A percentile compares a stretch with the other conserved stretches of the same genome.
phyloP scores from a whole-genome alignment of 2,329 filamentous ascomycete genomes.

The Hypoxylon sp. region DNA sequence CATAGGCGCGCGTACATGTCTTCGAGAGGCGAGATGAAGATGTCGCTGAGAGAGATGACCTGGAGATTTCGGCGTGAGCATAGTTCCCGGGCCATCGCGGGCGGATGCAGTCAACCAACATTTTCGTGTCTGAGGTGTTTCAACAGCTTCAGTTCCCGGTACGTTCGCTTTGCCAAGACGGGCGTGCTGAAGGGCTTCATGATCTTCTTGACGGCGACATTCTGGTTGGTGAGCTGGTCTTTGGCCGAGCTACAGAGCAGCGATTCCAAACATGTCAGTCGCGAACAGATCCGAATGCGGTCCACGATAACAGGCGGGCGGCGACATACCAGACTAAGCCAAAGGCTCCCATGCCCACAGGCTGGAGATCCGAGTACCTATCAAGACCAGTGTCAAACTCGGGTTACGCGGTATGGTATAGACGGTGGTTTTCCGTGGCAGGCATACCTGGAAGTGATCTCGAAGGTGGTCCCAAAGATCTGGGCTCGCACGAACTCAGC shows the following conservation, averaged over 20 bases:
- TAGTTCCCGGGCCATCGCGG: constrained; percentile 10
- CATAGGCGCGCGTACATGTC: constrained; percentile 77
- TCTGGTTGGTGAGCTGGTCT: constrained; percentile 95
- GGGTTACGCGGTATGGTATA: constrained; percentile 22
- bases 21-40: constrained; percentile 98
- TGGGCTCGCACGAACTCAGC: constrained; percentile 99
- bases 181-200: constrained; percentile 99
- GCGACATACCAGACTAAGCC: constrained; percentile 88
- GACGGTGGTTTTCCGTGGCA: constrained; percentile 11
- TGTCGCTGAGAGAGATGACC: constrained; percentile 98
- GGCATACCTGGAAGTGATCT: constrained; percentile 94
- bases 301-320: constrained; percentile 2
- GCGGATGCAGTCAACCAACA: constrained; percentile 58
- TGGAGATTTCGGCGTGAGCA: constrained; percentile 47
- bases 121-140: constrained; percentile 98
- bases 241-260: constrained; percentile 78
- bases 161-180: constrained; percentile 95
- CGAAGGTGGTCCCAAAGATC: constrained; percentile 99
- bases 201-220: constrained; percentile 99
- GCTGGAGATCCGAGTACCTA: constrained; percentile 97
- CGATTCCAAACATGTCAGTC: constrained; percentile 19
- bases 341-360: constrained; percentile 98
- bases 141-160: constrained; percentile 94
- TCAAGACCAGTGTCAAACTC: constrained; percentile 39
- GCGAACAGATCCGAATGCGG: background rate